Percentiles rank a stretch among this genome's conserved stretches.
Conservation (phyloP, 2,329 filamentous ascomycete species). For the Davidsoniella eucalypti region DNA sequence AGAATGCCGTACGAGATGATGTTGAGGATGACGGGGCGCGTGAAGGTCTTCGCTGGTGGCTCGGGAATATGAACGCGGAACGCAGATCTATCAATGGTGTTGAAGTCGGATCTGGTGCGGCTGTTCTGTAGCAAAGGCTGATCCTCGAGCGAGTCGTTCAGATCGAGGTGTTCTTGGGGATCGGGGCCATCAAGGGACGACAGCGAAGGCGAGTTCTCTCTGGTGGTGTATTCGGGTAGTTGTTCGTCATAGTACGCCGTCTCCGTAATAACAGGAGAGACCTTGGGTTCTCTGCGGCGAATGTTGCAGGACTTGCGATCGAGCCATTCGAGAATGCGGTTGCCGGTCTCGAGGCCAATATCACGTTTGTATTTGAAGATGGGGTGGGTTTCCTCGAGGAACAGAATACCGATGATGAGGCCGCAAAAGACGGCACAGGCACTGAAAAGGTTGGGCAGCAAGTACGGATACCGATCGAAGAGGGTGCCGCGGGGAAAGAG, state of each 20-base stretch:
- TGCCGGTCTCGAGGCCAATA: slow-evolving; percentile 57
- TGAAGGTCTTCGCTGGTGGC: slow-evolving; percentile 45
- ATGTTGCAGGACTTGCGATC: slow-evolving; percentile 11
- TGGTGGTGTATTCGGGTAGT: slow-evolving; percentile 52
- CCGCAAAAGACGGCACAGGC: slow-evolving; percentile 61
- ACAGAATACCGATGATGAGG: slow-evolving; percentile 63
- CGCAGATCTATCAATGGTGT: background rate
- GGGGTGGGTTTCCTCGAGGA: slow-evolving; percentile 85
- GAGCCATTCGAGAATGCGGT: slow-evolving; percentile 43
- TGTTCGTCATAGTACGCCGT: slow-evolving; percentile 34
- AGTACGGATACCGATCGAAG: slow-evolving; percentile 76
- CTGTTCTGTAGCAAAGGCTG: slow-evolving; percentile 5
- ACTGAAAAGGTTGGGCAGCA: slow-evolving; percentile 84
- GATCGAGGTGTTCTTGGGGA: slow-evolving; percentile 22
- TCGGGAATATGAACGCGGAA: slow-evolving; percentile 17
- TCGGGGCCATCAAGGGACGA: slow-evolving; percentile 18
- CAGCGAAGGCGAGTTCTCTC: slow-evolving; percentile 36
- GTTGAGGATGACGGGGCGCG: slow-evolving; percentile 67
- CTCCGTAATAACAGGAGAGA: background rate
- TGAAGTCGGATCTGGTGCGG: background rate
- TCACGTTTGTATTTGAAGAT: slow-evolving; percentile 65
- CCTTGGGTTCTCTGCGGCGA: background rate
- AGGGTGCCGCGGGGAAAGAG: slow-evolving; percentile 58
- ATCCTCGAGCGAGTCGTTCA: slow-evolving; percentile 16
- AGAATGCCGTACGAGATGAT: slow-evolving; percentile 84